Evolutionary conservation across 805 yeast species (phyloP).

Genomic region (Saccharomycopsis sp.): DNA sequence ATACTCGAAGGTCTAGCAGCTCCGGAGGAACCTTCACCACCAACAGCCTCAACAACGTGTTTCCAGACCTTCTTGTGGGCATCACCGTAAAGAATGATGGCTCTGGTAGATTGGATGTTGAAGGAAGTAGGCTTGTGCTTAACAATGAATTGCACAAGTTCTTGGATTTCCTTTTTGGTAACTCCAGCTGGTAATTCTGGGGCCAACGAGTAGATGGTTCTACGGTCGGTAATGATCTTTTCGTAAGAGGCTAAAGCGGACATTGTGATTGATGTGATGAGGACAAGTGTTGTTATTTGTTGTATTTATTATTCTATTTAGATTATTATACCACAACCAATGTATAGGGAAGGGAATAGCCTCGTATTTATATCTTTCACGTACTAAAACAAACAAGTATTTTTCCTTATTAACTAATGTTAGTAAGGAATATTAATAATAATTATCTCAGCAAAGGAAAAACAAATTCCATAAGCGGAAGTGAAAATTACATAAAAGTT

Average conservation of each 20-base stretch:
- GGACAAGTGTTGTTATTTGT: not conserved
- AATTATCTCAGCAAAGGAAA: not conserved
- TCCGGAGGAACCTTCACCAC: conserved; percentile 29
- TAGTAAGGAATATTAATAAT: too few species aligned
- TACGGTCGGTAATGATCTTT: conserved; percentile 19
- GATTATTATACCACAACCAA: too few species aligned
- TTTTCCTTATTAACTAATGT: too few species aligned
- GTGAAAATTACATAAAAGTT: not conserved
- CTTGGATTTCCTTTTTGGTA: conserved; percentile 34
- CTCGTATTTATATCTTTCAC: too few species aligned
- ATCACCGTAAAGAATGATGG: conserved; percentile 40
- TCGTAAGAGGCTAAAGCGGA: not conserved
- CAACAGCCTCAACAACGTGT: conserved; percentile 33
- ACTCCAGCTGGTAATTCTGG: conserved; percentile 39
- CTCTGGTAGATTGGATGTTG: conserved; percentile 46
- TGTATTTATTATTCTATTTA: not conserved
- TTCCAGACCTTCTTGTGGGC: conserved; percentile 43
- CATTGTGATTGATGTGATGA: not conserved
- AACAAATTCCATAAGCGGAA: not conserved
- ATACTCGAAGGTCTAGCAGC: conserved; percentile 38
- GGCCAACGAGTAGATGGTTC: conserved; percentile 41
- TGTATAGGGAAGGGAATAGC: too few species aligned
- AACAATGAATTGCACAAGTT: conserved; percentile 37
- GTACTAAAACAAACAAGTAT: too few species aligned
- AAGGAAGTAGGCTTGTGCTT: conserved; percentile 46